Evolutionary conservation across 2,329 filamentous ascomycete species (phyloP), one percentile per base, ranked within the genome.

Genomic region (Calonectria crousiana): DNA sequence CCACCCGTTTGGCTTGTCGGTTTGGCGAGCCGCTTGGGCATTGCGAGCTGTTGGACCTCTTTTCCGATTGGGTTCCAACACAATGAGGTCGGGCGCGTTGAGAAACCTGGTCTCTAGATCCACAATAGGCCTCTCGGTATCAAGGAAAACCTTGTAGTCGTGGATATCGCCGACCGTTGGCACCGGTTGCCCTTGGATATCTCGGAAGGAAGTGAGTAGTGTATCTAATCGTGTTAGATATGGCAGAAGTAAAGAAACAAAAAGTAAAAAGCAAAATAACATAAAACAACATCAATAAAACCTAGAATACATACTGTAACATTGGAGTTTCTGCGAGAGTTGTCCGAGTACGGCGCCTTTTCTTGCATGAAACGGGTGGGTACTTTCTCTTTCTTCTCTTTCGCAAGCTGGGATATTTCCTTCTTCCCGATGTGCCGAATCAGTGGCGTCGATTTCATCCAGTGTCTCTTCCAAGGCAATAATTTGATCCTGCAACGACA

Each of bases 401-500:
- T 92, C 85, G 1, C 92, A 94, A 0, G 92, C 91, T 4, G 90
- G 93, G 5, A 88, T 76, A 26, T 89, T 86, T 9, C 86, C 83
- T 26, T 84, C 85, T 47, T 84, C 84, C 36, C 86, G 79, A 0
- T 85, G 84, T 4, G 87, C 83, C 0, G 90, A 90, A 77, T 92
- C 90, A 1, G 85, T 84, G 26, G 85, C 85, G 80, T 98, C 96
- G 1, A 97, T 84, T 0, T 88, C 87, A 23, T 91, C 90, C 1
- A 98, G 89, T 72, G 96, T 92, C 79, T 95, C 93, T 84, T 98
- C 95, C 47, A 98, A 87, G 79, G 96, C 93, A 36, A 89, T 88
- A 23, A 98, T 91, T 82, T 98, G 95, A 81, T 98, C 95, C 83
- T 98, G 96, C 20, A 98, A 88, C 75, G 97, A 93, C 0, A 98